Percentiles rank a stretch among this genome's conserved stretches.
Conservation (phyloP, 352 stramenopile species). For the Pythium rishiriense region DNA sequence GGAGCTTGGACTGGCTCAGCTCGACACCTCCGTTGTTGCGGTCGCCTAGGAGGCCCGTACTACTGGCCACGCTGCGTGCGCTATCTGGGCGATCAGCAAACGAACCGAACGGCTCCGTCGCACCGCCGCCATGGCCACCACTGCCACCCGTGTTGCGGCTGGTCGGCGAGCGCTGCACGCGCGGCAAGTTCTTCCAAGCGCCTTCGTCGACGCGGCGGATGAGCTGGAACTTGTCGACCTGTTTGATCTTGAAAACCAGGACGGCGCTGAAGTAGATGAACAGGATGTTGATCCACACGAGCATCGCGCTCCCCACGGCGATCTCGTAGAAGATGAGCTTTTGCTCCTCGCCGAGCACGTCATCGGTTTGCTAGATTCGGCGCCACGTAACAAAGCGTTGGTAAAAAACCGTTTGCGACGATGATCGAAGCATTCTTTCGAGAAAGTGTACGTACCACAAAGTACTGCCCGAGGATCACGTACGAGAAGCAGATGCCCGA, state of each 20-base stretch:
- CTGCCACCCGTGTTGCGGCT: background rate
- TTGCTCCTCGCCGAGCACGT: constrained; percentile 79
- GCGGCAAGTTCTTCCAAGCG: constrained; percentile 78
- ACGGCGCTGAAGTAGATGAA: constrained; percentile 88
- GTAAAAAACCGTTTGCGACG: too few species aligned
- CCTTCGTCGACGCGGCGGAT: constrained; percentile 76
- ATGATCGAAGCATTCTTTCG: too few species aligned
- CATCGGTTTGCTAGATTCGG: constrained; percentile 38
- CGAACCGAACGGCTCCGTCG: background rate
- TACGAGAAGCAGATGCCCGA: constrained; percentile 87
- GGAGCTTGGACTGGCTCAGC: constrained; percentile 25
- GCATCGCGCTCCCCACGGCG: constrained; percentile 74
- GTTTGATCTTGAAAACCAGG: constrained; percentile 89
- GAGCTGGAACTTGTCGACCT: constrained; percentile 83
- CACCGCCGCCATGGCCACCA: too few species aligned
- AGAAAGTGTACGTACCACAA: constrained; percentile 74
- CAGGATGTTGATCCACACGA: constrained; percentile 88
- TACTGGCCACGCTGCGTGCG: constrained; percentile 47
- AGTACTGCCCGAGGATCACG: constrained; percentile 83
- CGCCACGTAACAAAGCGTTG: too few species aligned
- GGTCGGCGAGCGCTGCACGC: constrained; percentile 62
- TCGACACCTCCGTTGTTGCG: background rate
- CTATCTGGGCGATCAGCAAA: constrained; percentile 36
- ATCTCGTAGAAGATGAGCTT: constrained; percentile 89
- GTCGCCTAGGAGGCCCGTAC: constrained; percentile 22